Base-by-base conservation (phyloP, 2,329 filamentous ascomycete genomes). In the Hymenoscyphus repandus region DNA sequence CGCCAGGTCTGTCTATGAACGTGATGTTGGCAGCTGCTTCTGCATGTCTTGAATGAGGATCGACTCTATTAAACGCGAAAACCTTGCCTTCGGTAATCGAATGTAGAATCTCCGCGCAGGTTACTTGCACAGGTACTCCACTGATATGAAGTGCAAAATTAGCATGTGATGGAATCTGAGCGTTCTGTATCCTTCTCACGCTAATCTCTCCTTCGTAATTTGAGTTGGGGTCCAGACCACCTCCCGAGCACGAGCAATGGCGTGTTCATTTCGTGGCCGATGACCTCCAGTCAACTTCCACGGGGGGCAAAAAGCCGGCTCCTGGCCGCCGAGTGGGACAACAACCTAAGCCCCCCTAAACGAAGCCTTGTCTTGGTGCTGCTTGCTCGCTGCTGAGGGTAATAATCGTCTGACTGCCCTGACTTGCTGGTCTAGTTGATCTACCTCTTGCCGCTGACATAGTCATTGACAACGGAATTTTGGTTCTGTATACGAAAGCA, bases 81-180 rank as follows among this genome's bases (percentile, higher is more conserved):
- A 60, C 48, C 13, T 52, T 53, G 17, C 56, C 58, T 27, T 54
- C 46, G 1, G 31, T 36, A n/a, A 45, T 45, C 1, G 43, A 34
- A 17, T 10, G 34, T 5, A 37, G 34, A 37, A 37, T 50, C 2
- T 59, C 56, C 4, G 13, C 32, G 12, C n/a, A 27, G 11, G 15
- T 49, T 4, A 48, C 51, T 9, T 42, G 20, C 2, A 36, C n/a
- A 17, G 18, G 27, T 15, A 56, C 44, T 6, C 40, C 38, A 4
- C 45, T 36, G n/a, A 56, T 45, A 12, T 20, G 31, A 2, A 55
- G 15, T 5, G 50, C 44, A 47, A 51, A 56, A 10, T 52, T 56
- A 6, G 49, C 40, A 6, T 50, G 7, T 11, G 38, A 18, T 1
- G 22, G 45, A 32, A 39, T 45, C 22, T 41, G 15, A 0, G 36